Evolutionary conservation across 2,329 filamentous ascomycete genomes (phyloP).

Genomic region (Pseudogymnoascus sp.): DNA sequence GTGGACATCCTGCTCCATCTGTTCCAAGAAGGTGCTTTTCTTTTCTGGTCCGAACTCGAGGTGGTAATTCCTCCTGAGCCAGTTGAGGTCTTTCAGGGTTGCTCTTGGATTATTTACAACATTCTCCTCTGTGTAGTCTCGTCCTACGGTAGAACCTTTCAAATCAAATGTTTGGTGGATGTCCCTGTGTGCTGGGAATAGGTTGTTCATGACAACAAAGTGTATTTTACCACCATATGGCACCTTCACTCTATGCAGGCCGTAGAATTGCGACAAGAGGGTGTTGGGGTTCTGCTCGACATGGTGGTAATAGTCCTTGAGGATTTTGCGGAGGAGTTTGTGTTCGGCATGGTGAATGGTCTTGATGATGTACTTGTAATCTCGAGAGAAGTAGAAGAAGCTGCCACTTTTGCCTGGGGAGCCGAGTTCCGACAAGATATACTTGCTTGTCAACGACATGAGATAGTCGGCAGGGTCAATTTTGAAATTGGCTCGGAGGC

Average conservation of each 20-base stretch:
- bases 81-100: constrained; percentile 94
- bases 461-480: constrained; percentile 96
- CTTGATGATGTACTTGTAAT: constrained; percentile 99
- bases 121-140: constrained; percentile 84
- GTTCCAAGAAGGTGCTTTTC: constrained; percentile 78
- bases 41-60: constrained; percentile 85
- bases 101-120: constrained; percentile 82
- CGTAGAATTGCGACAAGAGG: constrained; percentile 94
- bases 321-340: constrained; percentile 73
- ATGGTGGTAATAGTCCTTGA: constrained; percentile 89
- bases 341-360: constrained; percentile 95
- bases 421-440: constrained; percentile 92
- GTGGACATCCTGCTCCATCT: constrained; percentile 79
- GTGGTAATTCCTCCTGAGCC: constrained; percentile 76
- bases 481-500: constrained; percentile 76
- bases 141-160: constrained; percentile 90
- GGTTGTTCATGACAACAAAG: constrained; percentile 99
- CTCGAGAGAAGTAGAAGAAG: constrained; percentile 98
- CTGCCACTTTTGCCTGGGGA: constrained; percentile 97
- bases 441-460: constrained; percentile 96
- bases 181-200: constrained; percentile 93
- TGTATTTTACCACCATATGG: constrained; percentile 97
- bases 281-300: constrained; percentile 93
- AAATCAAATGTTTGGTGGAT: constrained; percentile 96
- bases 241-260: constrained; percentile 94